Percentiles rank a stretch among this genome's conserved stretches.
These are phyloP conservation scores for Coemansia sp. DNA, from an alignment of 192 early-diverging fungal genomes.

Conservation along the genomic window DNA sequence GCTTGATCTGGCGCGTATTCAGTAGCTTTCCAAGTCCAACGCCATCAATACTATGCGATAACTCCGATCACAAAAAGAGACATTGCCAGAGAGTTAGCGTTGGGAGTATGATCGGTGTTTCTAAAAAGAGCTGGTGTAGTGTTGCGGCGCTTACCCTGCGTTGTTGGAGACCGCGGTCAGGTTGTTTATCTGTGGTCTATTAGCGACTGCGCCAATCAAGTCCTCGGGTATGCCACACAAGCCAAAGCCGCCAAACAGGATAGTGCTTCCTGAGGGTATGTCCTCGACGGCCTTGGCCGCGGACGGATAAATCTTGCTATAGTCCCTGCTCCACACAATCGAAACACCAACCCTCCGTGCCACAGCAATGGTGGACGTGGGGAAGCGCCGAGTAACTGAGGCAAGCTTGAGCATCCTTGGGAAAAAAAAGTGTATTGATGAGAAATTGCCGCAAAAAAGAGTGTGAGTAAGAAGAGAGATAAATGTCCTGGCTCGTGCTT, in stretches of 20 bases:
- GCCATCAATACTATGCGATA: not conserved
- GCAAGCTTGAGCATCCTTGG: not conserved
- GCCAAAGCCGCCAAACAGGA: conserved; percentile 72
- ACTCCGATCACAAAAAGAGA: not conserved
- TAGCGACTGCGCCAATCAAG: conserved; percentile 52
- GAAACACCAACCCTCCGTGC: not conserved
- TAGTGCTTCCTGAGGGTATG: conserved; percentile 58
- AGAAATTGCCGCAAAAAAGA: not conserved
- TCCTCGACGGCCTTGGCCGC: conserved; percentile 63
- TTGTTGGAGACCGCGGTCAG: conserved; percentile 60
- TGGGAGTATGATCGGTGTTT: not conserved
- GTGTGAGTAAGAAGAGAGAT: not conserved
- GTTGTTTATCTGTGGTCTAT: conserved; percentile 20
- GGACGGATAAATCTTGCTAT: conserved; percentile 59
- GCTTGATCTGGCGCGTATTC: conserved; percentile 69
- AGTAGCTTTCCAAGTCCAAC: conserved; percentile 64
- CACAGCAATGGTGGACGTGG: not conserved
- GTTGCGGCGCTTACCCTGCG: conserved; percentile 29
- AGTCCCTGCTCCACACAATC: not conserved
- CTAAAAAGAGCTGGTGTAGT: not conserved
- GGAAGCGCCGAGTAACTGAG: not conserved
- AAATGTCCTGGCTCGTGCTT: not conserved
- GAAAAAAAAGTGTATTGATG: not conserved
- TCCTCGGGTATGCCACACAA: conserved; percentile 76
- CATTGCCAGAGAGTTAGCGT: not conserved